phyloP scores from a whole-genome alignment of 75 land plant species.

The Pinus tabuliformis region DNA sequence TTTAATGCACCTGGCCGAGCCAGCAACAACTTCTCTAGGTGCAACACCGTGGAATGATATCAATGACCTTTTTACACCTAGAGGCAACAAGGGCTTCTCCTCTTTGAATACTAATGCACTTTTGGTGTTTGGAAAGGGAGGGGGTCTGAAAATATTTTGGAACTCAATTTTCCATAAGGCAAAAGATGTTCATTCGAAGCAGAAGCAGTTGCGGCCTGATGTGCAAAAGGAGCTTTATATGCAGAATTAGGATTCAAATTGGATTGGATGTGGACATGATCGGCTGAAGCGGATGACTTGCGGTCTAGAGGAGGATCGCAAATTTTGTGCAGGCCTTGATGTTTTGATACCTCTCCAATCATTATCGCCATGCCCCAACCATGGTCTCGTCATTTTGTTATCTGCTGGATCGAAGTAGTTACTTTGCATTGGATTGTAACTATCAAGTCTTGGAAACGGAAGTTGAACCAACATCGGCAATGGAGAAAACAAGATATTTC shows the following conservation, averaged over 20 bases:
- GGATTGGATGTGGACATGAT: constrained; percentile 5
- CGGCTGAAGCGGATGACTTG: constrained; percentile 23
- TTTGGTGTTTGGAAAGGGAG: constrained; percentile 20
- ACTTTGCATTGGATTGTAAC: too few relatives aligned
- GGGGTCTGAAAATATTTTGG: background rate
- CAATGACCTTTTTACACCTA: constrained; percentile 22
- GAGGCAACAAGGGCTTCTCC: constrained; percentile 14
- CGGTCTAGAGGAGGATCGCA: constrained; percentile 17
- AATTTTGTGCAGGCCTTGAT: constrained; percentile 58
- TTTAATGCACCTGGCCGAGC: background rate
- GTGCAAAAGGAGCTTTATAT: background rate
- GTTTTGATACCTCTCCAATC: constrained; percentile 37
- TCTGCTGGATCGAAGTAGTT: constrained; percentile 87
- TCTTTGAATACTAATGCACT: constrained; percentile 40
- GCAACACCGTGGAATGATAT: too few relatives aligned
- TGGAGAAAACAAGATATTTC: too few relatives aligned
- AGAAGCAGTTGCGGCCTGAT: constrained; percentile 12
- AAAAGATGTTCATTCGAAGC: background rate
- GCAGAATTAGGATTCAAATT: too few relatives aligned
- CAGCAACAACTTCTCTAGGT: too few relatives aligned
- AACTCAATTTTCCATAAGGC: constrained; percentile 23
- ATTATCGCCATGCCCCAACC: constrained; percentile 46
- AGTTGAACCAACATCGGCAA: too few relatives aligned
- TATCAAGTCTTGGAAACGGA: too few relatives aligned
- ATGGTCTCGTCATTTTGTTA: constrained; percentile 13